Percentiles rank a stretch among this genome's conserved stretches.
Evolutionary conservation across 2,329 filamentous ascomycete species (phyloP).

Genomic region (Claviceps purpurea): DNA sequence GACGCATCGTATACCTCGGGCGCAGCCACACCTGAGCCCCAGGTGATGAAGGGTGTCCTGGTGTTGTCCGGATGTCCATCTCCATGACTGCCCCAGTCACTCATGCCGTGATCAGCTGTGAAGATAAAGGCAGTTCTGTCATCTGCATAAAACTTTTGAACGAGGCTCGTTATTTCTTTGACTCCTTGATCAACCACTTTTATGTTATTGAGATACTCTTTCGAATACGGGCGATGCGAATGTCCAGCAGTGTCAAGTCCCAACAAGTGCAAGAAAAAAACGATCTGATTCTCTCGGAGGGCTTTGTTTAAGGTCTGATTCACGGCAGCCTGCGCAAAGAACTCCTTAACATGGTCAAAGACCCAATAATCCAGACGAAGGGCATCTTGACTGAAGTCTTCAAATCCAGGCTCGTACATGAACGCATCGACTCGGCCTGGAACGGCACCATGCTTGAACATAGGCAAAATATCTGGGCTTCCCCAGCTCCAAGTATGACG

Average conservation of each 20-base stretch:
- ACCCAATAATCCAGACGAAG: conserved; percentile 83
- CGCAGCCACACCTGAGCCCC: conserved; percentile 80
- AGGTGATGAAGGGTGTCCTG: conserved; percentile 78
- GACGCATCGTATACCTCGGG: conserved; percentile 45
- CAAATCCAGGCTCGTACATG: conserved; percentile 68
- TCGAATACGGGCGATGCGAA: conserved; percentile 76
- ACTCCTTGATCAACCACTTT: conserved; percentile 88
- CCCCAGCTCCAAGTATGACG: conserved; percentile 99
- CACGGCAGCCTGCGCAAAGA: conserved; percentile 68
- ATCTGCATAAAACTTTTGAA: conserved; percentile 75
- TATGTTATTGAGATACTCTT: conserved; percentile 89
- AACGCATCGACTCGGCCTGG: conserved; percentile 79
- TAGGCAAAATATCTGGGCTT: conserved; percentile 89
- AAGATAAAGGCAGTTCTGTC: conserved; percentile 89
- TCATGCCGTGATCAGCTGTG: conserved; percentile 98
- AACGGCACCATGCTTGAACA: conserved; percentile 91
- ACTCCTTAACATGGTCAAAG: conserved; percentile 78
- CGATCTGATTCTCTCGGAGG: conserved; percentile 69
- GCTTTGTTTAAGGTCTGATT: conserved; percentile 63
- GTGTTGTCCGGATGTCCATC: conserved; percentile 97
- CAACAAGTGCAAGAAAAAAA: conserved; percentile 91
- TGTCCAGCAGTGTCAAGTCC: conserved; percentile 89
- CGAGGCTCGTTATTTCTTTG: conserved; percentile 64
- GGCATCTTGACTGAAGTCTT: conserved; percentile 81
- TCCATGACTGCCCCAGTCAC: conserved; percentile 96